Conservation (phyloP, 352 stramenopile species). For the Globisporangium polare region DNA sequence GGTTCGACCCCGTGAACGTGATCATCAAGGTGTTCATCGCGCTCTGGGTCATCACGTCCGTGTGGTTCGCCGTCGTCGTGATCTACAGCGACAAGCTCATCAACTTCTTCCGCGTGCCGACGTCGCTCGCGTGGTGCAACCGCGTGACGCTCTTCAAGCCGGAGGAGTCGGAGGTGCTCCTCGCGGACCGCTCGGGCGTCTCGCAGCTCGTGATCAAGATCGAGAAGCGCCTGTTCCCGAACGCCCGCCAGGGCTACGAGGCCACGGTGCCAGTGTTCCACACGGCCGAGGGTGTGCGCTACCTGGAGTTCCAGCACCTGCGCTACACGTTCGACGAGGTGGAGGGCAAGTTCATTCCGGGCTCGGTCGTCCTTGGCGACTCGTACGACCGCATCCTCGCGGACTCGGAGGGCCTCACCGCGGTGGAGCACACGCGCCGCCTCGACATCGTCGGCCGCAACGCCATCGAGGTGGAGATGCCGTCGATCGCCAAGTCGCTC, state of each 20-base stretch:
- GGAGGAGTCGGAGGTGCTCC: conserved; percentile 50
- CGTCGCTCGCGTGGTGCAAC: conserved; percentile 34
- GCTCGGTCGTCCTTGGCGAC: conserved; percentile 38
- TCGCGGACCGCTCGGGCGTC: conserved; percentile 53
- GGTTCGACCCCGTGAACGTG: conserved; percentile 48
- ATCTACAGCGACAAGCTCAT: conserved; percentile 34
- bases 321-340: conserved; percentile 54
- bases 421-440: conserved; percentile 28
- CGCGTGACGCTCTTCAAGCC: conserved; percentile 60
- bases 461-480: conserved; percentile 62
- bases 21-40: conserved; percentile 64
- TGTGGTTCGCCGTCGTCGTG: conserved; percentile 52
- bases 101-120: conserved; percentile 63
- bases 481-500: conserved; percentile 40
- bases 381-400: conserved; percentile 45
- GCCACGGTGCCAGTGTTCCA: conserved; percentile 44
- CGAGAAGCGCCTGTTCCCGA: conserved; percentile 41
- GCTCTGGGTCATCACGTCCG: conserved; percentile 44
- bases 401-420: conserved; percentile 45
- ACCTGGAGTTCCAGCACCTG: conserved; percentile 59
- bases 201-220: conserved; percentile 49
- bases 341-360: conserved; percentile 43
- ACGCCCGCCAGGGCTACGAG: conserved; percentile 39
- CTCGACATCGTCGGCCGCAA: conserved; percentile 55
- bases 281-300: conserved; percentile 33